Conservation (phyloP, 345 rosid species). For the Lepidium aucheri region DNA sequence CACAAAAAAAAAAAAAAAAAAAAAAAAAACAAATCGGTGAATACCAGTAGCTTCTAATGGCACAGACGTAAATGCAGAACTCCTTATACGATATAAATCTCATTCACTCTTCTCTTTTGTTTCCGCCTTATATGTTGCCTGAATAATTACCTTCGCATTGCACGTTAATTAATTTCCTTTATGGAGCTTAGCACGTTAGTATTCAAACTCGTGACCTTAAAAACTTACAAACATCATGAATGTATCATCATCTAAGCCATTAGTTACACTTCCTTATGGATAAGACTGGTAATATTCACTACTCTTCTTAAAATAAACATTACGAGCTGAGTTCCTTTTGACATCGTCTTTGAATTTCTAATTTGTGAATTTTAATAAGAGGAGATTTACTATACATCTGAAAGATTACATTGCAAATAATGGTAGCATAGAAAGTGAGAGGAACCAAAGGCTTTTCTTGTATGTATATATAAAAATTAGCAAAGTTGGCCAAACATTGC, state of each 20-base stretch:
- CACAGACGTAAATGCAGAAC: too few relatives aligned
- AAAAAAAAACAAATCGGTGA: too few relatives aligned
- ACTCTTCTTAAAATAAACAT: neutral
- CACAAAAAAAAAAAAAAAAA: too few relatives aligned
- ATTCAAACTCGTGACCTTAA: too few relatives aligned
- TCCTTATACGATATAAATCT: too few relatives aligned
- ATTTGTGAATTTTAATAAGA: neutral
- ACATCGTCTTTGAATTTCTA: neutral
- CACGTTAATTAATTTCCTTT: too few relatives aligned
- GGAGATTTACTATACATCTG: neutral
- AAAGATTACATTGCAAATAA: neutral
- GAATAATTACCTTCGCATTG: too few relatives aligned
- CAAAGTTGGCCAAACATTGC: neutral
- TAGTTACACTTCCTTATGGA: neutral
- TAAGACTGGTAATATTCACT: neutral
- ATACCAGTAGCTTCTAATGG: too few relatives aligned
- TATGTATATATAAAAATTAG: neutral
- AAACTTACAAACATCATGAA: too few relatives aligned
- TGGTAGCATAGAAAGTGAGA: neutral
- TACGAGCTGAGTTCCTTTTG: neutral
- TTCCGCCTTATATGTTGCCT: too few relatives aligned
- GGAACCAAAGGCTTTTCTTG: neutral
- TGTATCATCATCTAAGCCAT: neutral
- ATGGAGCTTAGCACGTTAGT: too few relatives aligned
- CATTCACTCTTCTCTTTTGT: too few relatives aligned